Conservation (phyloP, 805 yeast genomes). For the Schizosaccharomyces osmophilus region DNA sequence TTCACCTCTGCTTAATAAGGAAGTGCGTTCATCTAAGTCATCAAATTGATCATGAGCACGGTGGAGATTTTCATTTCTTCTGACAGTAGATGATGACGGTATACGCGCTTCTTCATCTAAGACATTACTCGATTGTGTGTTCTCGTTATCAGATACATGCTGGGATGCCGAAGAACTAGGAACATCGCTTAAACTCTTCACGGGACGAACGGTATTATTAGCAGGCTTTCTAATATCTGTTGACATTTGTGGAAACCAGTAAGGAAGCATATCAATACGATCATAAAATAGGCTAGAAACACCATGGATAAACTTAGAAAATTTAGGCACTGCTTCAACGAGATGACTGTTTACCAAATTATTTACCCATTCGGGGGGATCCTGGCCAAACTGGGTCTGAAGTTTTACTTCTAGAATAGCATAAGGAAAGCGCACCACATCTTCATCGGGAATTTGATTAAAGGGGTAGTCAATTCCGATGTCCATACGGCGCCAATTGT, state of each 20-base stretch:
- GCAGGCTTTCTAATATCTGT: constrained; percentile 83
- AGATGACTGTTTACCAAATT: constrained; percentile 76
- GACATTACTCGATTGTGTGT: not conserved
- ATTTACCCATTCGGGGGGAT: constrained; percentile 94
- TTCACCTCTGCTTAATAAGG: constrained; percentile 5
- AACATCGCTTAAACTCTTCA: constrained; percentile 9
- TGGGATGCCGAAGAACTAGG: constrained; percentile 14
- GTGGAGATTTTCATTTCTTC: not conserved
- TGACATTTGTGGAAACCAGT: constrained; percentile 95
- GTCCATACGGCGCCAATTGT: constrained; percentile 95
- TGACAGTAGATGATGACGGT: constrained; percentile 10
- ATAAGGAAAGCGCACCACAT: constrained; percentile 82
- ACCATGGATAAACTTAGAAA: constrained; percentile 92
- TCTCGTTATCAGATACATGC: not conserved
- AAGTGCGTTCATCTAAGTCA: constrained; percentile 9
- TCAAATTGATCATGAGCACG: constrained; percentile 8
- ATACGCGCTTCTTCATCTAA: constrained; percentile 15
- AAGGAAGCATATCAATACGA: constrained; percentile 63
- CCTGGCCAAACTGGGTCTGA: constrained; percentile 95
- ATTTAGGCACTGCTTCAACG: constrained; percentile 95
- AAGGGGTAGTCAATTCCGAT: constrained; percentile 96
- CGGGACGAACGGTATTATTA: constrained; percentile 27
- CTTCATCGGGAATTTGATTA: constrained; percentile 55
- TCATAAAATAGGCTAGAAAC: constrained; percentile 78
- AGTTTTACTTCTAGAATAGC: constrained; percentile 92